These are phyloP conservation scores for Aspergillus transmontanensis DNA, from an alignment of 2,329 filamentous ascomycete genomes.

Conservation along the genomic window DNA sequence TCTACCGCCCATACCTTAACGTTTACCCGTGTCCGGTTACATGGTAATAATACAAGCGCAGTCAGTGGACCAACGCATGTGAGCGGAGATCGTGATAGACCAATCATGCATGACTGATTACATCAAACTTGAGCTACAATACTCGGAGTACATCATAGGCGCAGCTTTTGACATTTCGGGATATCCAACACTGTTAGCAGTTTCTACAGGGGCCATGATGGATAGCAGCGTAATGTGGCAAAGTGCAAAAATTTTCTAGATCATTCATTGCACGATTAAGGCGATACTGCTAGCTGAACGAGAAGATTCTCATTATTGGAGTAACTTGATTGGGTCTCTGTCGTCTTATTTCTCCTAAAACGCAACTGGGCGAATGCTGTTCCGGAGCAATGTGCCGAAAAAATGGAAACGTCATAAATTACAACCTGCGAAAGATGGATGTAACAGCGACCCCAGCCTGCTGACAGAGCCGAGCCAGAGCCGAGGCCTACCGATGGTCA, in stretches of 20 bases:
- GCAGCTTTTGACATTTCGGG: background rate
- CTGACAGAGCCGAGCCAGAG: constrained; percentile 33
- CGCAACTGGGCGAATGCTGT: constrained; percentile 22
- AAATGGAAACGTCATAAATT: constrained; percentile 36
- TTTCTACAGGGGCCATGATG: background rate
- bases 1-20: background rate
- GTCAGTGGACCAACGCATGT: constrained; percentile 21
- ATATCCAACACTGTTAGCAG: background rate
- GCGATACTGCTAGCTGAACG: background rate
- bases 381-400: constrained; percentile 29
- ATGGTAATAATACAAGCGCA: constrained; percentile 5
- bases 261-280: background rate
- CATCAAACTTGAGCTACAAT: constrained; percentile 10
- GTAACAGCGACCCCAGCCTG: constrained; percentile 21
- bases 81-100: constrained; percentile 16
- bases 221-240: constrained; percentile 1
- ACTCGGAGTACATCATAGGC: constrained; percentile 17
- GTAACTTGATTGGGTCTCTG: constrained; percentile 4
- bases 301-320: background rate
- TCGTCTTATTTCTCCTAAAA: constrained; percentile 24
- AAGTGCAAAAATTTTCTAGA: background rate
- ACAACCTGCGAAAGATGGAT: constrained; percentile 19
- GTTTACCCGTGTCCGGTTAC: constrained; percentile 5
- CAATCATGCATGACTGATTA: constrained; percentile 27
- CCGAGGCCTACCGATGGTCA: constrained; percentile 39